Base-by-base conservation (phyloP, 208 protist species). In the Trypanosoma lewisi region DNA sequence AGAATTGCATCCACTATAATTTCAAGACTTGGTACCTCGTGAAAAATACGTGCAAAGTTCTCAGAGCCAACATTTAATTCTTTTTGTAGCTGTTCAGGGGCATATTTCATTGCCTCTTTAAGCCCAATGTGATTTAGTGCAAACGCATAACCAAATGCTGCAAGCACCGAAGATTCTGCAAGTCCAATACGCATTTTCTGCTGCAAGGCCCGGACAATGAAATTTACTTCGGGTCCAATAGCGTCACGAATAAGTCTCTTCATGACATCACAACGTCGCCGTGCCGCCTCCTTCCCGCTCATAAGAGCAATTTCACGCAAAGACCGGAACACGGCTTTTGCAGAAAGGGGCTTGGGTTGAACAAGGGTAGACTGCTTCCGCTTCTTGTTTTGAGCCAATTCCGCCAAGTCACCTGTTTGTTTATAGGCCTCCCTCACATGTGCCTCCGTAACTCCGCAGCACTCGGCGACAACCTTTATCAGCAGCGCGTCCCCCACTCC, bases 101-200 rank as follows among this genome's bases (percentile, higher is more conserved):
- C 52, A 71, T 84, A 85, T 21, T 64, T 58, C 31, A 48, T 66
- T 21, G 82, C 68, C 23, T 70, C 60, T 0, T 33, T 34, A 2
- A 37, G 21, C 11, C 85, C 83, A 27, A 95, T 54, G 60, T 83
- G 85, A 75, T 74, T 80, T 7, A 98, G 70, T 2, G 86, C 75
- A 50, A 98, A 85, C 0, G 98, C 98, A 61, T 98, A 94, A 14
- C 96, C 92, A 2, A 99, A 75, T 0, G 98, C 94, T 0, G 84
- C 79, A 8, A 99, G 77, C 0, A 98, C 96, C 2, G 98, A 98
- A 39, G 94, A 63, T 70, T 99, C 97, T 1, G 97, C 97, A 19
- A 99, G 77, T 12, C 98, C 98, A 34, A 99, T 98, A 59, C 99
- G 89, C 87, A 99, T 96, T 67, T 98, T 98, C 44, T 97, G 96